Percentiles rank a stretch among this genome's conserved stretches.
phyloP scores from a whole-genome alignment of 768 basidiomycete species.

The Tephrocybe sp. region DNA sequence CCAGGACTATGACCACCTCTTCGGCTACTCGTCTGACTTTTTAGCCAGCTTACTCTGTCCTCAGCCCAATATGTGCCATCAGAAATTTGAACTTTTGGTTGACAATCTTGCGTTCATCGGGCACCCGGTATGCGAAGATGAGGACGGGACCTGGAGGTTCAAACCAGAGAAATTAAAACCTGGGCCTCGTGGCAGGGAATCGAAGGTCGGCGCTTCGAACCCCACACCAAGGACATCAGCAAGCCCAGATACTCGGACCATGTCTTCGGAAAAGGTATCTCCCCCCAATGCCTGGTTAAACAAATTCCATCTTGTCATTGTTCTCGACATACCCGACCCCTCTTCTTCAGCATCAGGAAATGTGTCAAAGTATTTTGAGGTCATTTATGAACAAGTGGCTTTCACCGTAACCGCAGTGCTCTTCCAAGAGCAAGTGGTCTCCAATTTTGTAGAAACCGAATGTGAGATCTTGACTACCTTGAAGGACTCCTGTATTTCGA shows the following conservation, averaged over 20 bases:
- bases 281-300: constrained; percentile 54
- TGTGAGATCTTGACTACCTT: constrained; percentile 69
- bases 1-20: constrained; percentile 64
- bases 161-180: constrained; percentile 57
- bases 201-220: constrained; percentile 38
- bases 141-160: constrained; percentile 75
- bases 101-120: constrained; percentile 94
- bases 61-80: constrained; percentile 78
- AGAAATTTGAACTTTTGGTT: constrained; percentile 90
- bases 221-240: constrained; percentile 28
- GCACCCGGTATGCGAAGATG: constrained; percentile 85
- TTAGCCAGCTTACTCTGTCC: constrained; percentile 83
- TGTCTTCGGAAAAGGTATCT: constrained; percentile 34
- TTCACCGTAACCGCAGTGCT: constrained; percentile 91
- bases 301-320: constrained; percentile 84
- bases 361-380: constrained; percentile 77
- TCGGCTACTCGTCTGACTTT: constrained; percentile 81
- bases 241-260: constrained; percentile 25
- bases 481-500: constrained; percentile 67
- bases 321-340: constrained; percentile 88
- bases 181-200: constrained; percentile 55
- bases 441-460: constrained; percentile 83
- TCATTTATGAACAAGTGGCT: constrained; percentile 85
- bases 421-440: constrained; percentile 86
- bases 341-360: constrained; percentile 81